Conservation (phyloP, 1,284 basidiomycete species). For the Microbotryomycetes sp. region DNA sequence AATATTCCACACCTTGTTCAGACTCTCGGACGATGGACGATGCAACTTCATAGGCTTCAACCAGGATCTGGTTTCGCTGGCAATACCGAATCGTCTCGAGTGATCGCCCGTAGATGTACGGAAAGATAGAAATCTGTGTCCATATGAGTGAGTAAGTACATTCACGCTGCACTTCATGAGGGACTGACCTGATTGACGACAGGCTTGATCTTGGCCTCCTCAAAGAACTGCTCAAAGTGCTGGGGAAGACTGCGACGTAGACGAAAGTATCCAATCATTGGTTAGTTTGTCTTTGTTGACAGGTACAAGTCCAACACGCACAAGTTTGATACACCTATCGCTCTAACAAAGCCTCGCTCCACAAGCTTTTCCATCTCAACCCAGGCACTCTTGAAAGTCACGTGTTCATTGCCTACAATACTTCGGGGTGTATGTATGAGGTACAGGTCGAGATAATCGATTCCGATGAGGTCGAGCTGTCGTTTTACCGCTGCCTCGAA, state of each 20-base stretch:
- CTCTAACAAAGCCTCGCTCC: constrained; percentile 49
- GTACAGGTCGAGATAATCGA: constrained; percentile 61
- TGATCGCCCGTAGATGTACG: constrained; percentile 57
- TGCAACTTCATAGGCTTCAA: constrained; percentile 63
- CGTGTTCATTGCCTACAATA: constrained; percentile 44
- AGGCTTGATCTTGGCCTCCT: constrained; percentile 54
- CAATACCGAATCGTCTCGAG: constrained; percentile 56
- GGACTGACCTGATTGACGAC: constrained; percentile 59
- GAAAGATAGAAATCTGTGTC: constrained; percentile 56
- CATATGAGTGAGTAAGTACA: background rate
- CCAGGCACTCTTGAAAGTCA: constrained; percentile 56
- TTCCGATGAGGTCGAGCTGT: background rate
- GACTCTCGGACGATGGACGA: constrained; percentile 31
- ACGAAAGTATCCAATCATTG: too few species aligned
- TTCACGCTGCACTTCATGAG: background rate
- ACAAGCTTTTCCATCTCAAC: constrained; percentile 55
- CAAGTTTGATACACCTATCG: background rate
- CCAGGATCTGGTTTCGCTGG: constrained; percentile 54
- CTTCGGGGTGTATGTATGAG: constrained; percentile 45
- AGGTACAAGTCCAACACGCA: background rate
- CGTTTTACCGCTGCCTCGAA: constrained; percentile 52
- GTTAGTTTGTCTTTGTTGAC: too few species aligned
- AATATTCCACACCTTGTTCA: constrained; percentile 1
- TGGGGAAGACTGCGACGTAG: constrained; percentile 49
- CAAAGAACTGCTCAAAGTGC: constrained; percentile 53